Conservation (phyloP, 345 rosid species). For the Lepidium aucheri region DNA sequence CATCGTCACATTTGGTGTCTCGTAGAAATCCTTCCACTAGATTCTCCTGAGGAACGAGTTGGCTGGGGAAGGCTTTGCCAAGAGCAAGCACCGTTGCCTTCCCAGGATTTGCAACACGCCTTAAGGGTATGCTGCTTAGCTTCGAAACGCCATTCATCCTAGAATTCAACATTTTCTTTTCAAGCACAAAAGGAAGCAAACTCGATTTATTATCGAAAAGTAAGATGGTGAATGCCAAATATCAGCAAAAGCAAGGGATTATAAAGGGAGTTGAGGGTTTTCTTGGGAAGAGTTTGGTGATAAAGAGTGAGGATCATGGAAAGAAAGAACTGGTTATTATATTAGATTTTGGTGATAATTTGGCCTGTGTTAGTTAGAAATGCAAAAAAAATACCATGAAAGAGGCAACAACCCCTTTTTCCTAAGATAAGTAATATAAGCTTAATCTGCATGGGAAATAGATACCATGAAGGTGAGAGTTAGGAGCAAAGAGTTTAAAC, state of each 20-base stretch:
- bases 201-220: slow-evolving; percentile 13
- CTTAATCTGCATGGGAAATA: background rate
- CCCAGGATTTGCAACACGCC: slow-evolving; percentile 53
- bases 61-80: slow-evolving; percentile 87
- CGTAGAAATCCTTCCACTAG: slow-evolving; percentile 84
- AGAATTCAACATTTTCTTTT: slow-evolving; percentile 34
- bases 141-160: slow-evolving; percentile 24
- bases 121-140: slow-evolving; percentile 12
- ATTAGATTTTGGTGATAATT: slow-evolving; percentile 33
- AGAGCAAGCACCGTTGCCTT: slow-evolving; percentile 91
- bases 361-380: slow-evolving; percentile 34
- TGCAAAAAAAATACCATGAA: slow-evolving; percentile 16
- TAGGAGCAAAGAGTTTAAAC: slow-evolving; percentile 10
- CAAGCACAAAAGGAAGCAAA: background rate
- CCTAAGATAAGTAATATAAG: background rate
- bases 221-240: slow-evolving; percentile 22
- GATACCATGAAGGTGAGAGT: slow-evolving; percentile 23
- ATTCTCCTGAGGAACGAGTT: slow-evolving; percentile 71
- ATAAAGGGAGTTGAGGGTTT: slow-evolving; percentile 34
- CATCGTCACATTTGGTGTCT: slow-evolving; percentile 76
- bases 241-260: slow-evolving; percentile 14
- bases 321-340: slow-evolving; percentile 24
- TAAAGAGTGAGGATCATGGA: slow-evolving; percentile 37
- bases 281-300: slow-evolving; percentile 60
- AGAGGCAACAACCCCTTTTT: slow-evolving; percentile 18